Evolutionary conservation across 306 rosid genomes (phyloP).

Genomic region (Alnus rubra): DNA sequence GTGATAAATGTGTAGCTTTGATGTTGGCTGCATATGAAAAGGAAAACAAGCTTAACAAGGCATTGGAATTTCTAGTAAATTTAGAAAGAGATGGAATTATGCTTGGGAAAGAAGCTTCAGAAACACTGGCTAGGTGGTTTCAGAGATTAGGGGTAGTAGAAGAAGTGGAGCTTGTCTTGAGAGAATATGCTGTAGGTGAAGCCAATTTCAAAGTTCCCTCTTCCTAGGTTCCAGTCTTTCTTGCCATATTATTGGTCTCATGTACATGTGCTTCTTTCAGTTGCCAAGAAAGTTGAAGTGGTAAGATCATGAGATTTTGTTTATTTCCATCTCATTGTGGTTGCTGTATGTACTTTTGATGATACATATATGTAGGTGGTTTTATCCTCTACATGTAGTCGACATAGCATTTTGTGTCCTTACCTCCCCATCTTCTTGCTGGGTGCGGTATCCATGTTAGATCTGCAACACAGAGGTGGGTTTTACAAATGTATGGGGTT

Average conservation of each 20-base stretch:
- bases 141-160: constrained; percentile 74
- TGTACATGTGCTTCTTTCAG: not conserved
- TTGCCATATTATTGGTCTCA: not conserved
- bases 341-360: not conserved
- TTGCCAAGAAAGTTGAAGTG: not conserved
- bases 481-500: not conserved
- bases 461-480: not conserved
- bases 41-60: constrained; percentile 59
- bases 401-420: not conserved
- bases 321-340: not conserved
- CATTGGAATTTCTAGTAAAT: constrained; percentile 61
- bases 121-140: constrained; percentile 70
- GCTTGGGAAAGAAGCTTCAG: constrained; percentile 78
- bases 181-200: constrained; percentile 54
- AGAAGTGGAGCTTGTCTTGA: constrained; percentile 72
- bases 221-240: constrained; percentile 11
- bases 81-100: constrained; percentile 67
- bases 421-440: not conserved
- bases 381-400: not conserved
- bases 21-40: constrained; percentile 67
- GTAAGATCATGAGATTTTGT: not conserved
- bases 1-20: constrained; percentile 73
- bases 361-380: not conserved
- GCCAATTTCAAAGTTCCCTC: constrained; percentile 20
- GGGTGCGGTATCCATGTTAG: not conserved